Evolutionary conservation across 331 rosid genomes (phyloP).

Genomic region (Malus hybrid): DNA sequence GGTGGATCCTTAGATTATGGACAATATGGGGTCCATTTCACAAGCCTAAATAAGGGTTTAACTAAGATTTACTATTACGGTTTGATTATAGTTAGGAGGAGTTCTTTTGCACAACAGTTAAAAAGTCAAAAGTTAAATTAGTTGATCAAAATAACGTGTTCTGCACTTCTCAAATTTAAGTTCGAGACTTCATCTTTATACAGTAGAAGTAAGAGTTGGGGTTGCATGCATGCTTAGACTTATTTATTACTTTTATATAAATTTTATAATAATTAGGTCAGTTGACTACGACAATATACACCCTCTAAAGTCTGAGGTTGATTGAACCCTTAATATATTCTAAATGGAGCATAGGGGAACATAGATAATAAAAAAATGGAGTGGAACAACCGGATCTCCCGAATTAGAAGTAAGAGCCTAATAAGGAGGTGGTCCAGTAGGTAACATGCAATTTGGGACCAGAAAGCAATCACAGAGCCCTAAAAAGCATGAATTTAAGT

Average conservation of each 20-base stretch:
- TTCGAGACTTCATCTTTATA: too few relatives aligned
- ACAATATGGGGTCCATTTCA: not conserved
- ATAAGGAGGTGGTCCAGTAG: not conserved
- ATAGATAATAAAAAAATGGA: not conserved
- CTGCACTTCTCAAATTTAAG: too few relatives aligned
- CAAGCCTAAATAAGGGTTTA: not conserved
- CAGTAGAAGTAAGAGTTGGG: too few relatives aligned
- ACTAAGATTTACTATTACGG: not conserved
- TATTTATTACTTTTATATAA: too few relatives aligned
- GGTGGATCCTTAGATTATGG: constrained; percentile 5
- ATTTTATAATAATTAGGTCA: too few relatives aligned
- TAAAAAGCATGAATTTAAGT: not conserved
- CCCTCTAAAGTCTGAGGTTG: too few relatives aligned
- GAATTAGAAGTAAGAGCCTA: not conserved
- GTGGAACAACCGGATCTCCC: not conserved
- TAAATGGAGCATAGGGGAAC: not conserved
- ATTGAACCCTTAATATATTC: too few relatives aligned
- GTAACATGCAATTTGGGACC: constrained; percentile 9
- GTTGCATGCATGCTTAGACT: too few relatives aligned
- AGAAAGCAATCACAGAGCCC: not conserved
- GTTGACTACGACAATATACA: too few relatives aligned
- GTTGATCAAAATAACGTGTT: too few relatives aligned
- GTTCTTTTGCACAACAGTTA: too few relatives aligned
- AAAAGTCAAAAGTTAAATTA: too few relatives aligned
- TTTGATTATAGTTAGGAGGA: not conserved